Conservation (phyloP, 1,139 yeast species). For the Geotrichum fermentans region DNA sequence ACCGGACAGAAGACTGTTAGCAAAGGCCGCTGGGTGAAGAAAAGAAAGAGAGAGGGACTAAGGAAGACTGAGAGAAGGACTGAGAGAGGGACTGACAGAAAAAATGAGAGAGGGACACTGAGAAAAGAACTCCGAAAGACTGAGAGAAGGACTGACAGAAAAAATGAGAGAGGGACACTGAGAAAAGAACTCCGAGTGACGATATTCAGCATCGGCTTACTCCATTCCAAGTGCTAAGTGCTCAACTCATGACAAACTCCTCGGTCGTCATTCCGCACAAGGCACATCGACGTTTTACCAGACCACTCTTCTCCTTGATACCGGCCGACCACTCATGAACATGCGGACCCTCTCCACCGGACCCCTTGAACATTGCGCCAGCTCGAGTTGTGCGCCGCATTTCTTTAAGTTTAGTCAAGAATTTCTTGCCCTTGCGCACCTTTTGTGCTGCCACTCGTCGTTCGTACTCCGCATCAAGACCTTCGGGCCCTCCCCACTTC, state of each 20-base stretch:
- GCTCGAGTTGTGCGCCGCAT: slow-evolving; percentile 90
- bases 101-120: too few species aligned
- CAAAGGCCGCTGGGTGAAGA: too few species aligned
- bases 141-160: too few species aligned
- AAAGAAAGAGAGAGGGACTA: too few species aligned
- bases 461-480: slow-evolving; percentile 88
- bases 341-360: slow-evolving; percentile 49
- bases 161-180: too few species aligned
- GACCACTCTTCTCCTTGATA: slow-evolving; percentile 39
- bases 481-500: slow-evolving; percentile 92
- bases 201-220: too few species aligned
- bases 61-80: too few species aligned
- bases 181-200: too few species aligned
- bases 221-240: too few species aligned
- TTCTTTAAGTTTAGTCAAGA: slow-evolving; percentile 66
- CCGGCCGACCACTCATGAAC: slow-evolving; percentile 76
- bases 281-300: slow-evolving; percentile 59
- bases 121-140: too few species aligned
- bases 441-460: slow-evolving; percentile 68
- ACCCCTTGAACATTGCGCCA: slow-evolving; percentile 34
- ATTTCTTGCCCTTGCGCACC: slow-evolving; percentile 71
- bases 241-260: slow-evolving; percentile 46
- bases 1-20: too few species aligned
- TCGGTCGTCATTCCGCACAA: slow-evolving; percentile 85
- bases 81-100: too few species aligned